A percentile compares a stretch with the other conserved stretches of the same genome.
phyloP scores from a whole-genome alignment of 495 filamentous ascomycete genomes.

The Aspergillus haitiensis region DNA sequence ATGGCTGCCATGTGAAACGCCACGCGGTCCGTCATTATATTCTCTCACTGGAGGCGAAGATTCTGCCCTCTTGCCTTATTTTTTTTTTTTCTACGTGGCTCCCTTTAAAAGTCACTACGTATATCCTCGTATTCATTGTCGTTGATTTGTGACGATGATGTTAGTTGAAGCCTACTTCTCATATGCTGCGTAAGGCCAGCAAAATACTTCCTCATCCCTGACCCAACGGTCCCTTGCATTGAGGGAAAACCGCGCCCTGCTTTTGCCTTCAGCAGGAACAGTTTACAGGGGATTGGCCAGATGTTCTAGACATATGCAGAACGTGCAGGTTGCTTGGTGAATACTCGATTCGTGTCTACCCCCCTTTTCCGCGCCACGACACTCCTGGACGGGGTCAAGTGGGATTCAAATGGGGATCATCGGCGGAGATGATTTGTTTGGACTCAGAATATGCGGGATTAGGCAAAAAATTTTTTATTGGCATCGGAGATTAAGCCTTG shows the following conservation, averaged over 20 bases:
- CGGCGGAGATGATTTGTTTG: background rate
- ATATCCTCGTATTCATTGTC: too few species aligned
- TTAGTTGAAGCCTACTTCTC: too few species aligned
- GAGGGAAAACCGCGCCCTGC: background rate
- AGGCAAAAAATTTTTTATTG: background rate
- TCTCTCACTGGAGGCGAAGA: background rate
- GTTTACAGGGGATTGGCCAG: background rate
- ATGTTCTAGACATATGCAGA: background rate
- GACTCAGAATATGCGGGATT: background rate
- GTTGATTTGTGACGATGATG: too few species aligned
- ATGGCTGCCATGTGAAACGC: background rate
- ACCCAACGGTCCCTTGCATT: background rate
- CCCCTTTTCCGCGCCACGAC: too few species aligned
- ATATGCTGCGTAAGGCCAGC: too few species aligned
- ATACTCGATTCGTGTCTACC: background rate
- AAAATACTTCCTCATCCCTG: background rate
- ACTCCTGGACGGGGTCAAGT: background rate
- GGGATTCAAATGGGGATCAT: background rate
- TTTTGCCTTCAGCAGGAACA: background rate
- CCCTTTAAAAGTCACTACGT: background rate
- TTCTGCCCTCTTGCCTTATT: too few species aligned
- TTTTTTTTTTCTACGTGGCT: background rate
- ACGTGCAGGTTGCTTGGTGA: background rate
- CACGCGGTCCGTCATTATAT: background rate
- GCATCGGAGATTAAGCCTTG: conserved; percentile 6